Conservation (phyloP, 2,329 filamentous ascomycete species). For the Scedosporium apiospermum region DNA sequence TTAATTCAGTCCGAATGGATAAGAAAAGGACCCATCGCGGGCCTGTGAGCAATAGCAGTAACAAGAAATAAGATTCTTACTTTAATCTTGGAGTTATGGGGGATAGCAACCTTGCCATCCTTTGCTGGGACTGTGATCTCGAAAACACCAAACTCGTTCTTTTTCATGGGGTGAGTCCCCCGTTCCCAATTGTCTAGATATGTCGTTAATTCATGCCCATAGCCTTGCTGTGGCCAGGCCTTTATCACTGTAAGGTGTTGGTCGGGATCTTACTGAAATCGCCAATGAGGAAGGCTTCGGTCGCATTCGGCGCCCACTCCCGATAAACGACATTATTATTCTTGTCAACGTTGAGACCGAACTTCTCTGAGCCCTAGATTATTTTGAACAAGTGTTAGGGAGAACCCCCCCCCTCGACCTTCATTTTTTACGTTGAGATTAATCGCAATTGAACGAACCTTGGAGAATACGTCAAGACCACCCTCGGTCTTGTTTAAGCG, state of each 20-base stretch:
- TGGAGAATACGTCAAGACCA: conserved; percentile 84
- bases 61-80: conserved; percentile 32
- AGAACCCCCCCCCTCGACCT: not conserved
- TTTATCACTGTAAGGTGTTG: not conserved
- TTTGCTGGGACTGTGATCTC: conserved; percentile 68
- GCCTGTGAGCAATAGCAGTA: not conserved
- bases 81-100: conserved; percentile 95
- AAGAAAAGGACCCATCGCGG: not conserved
- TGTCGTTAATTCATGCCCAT: not conserved
- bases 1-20: not conserved
- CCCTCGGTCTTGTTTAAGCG: conserved; percentile 76
- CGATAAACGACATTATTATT: conserved; percentile 84
- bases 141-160: conserved; percentile 77
- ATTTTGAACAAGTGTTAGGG: not conserved
- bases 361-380: conserved; percentile 69
- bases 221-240: not conserved
- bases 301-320: conserved; percentile 93
- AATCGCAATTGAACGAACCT: conserved; percentile 37
- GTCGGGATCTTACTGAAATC: conserved; percentile 67
- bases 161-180: conserved; percentile 77
- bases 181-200: conserved; percentile 72
- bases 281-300: conserved; percentile 75
- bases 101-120: conserved; percentile 67
- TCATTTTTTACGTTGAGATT: not conserved
- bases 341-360: conserved; percentile 71